Evolutionary conservation across 2,329 filamentous ascomycete genomes (phyloP), one percentile per base, ranked within the genome.

Genomic region (Tricladium varicosporioides): DNA sequence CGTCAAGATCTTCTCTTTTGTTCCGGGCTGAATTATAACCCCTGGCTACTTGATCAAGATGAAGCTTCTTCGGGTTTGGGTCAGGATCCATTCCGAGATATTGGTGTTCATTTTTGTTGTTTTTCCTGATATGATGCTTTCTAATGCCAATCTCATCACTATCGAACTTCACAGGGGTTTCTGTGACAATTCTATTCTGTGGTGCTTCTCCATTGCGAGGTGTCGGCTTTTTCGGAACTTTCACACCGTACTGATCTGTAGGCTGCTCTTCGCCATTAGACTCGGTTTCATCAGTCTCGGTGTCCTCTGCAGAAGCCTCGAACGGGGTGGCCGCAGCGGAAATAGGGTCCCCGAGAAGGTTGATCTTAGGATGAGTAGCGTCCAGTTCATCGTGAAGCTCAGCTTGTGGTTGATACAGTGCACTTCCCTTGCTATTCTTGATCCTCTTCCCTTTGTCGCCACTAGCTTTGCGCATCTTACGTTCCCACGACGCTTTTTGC

Each of bases 141-240:
- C 67, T 58, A 40, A 68, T 54, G 32, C 69, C 69, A 58, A 71
- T 71, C 40, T 71, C 69, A 53, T 63, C 50, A 5, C 62, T 53
- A 10, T 70, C 67, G 46, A 67, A 70, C 5, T 45, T 54, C 45
- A 68, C 56, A 48, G 58, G 62, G 10, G 62, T 57, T 15, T 62
- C 56, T n/a, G 58, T 53, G 9, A 65, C 61, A 19, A 65, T 58
- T 48, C 66, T 58, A 50, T 68, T 67, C 15, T 63, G 58, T 13
- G 66, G 65, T 19, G 57, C 55, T 16, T 63, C 60, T 19, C 63
- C 61, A 45, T 65, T 63, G 32, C 63, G 62, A 9, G 63, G 63
- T 19, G 56, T 62, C 13, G 58, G 58, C 46, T 65, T 64, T 19
- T 64, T 67, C 5, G 67, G 66, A 13, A 69, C 58, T 27, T 59